Conservation (phyloP, 78 protist genomes). For the Planoprotostelium fungivorum region DNA sequence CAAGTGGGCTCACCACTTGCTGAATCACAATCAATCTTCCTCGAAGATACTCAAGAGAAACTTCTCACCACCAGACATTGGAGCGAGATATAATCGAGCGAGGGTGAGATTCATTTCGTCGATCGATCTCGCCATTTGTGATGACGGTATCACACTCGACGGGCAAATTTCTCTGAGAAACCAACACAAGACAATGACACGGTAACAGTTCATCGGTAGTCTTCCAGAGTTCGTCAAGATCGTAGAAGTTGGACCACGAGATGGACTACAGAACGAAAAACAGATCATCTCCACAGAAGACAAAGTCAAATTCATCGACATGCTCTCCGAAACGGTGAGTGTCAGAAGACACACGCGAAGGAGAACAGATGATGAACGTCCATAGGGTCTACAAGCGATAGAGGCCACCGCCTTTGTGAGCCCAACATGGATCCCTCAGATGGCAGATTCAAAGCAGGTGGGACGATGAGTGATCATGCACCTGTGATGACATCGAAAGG, state of each 20-base stretch:
- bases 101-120: too few relatives aligned
- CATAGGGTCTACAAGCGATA: conserved; percentile 45
- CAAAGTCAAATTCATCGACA: conserved; percentile 72
- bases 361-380: neutral
- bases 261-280: conserved; percentile 91
- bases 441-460: conserved; percentile 25
- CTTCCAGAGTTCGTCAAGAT: conserved; percentile 78
- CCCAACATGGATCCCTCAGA: conserved; percentile 88
- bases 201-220: conserved; percentile 43
- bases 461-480: conserved; percentile 1
- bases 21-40: too few relatives aligned
- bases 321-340: conserved; percentile 55
- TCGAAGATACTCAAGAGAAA: too few relatives aligned
- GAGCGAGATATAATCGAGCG: too few relatives aligned
- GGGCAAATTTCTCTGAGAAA: too few relatives aligned
- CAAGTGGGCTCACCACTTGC: too few relatives aligned
- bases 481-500: neutral
- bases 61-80: too few relatives aligned
- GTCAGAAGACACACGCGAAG: neutral
- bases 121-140: too few relatives aligned
- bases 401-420: conserved; percentile 87
- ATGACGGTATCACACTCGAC: too few relatives aligned
- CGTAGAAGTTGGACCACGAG: conserved; percentile 91
- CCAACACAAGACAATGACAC: too few relatives aligned
- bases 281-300: conserved; percentile 47